phyloP scores from a whole-genome alignment of 345 rosid species.

The Barbarea vulgaris region DNA sequence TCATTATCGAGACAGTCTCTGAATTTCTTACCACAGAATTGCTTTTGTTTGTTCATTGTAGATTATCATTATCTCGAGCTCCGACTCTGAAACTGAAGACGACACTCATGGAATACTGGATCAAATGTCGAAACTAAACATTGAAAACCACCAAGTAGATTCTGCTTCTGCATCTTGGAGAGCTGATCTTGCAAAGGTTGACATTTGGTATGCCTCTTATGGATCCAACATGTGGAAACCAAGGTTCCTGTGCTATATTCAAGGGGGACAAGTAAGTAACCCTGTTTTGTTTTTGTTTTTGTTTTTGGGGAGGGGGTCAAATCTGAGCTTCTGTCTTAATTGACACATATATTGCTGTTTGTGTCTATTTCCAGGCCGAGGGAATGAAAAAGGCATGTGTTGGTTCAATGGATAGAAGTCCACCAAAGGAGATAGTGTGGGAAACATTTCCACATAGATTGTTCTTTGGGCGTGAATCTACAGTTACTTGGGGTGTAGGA shows the following conservation, averaged over 20 bases:
- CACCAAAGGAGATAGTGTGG: slow-evolving; percentile 77
- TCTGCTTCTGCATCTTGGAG: slow-evolving; percentile 55
- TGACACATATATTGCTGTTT: background rate
- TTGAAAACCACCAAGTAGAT: slow-evolving; percentile 45
- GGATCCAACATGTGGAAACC: slow-evolving; percentile 89
- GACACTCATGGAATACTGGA: slow-evolving; percentile 46
- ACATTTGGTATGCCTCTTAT: slow-evolving; percentile 80
- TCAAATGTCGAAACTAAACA: slow-evolving; percentile 61
- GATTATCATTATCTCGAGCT: slow-evolving; percentile 52
- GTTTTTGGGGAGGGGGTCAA: background rate
- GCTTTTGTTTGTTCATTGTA: slow-evolving; percentile 38
- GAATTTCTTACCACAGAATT: slow-evolving; percentile 20
- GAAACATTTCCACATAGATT: slow-evolving; percentile 69
- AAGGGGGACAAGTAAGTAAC: slow-evolving; percentile 77
- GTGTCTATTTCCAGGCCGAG: slow-evolving; percentile 51
- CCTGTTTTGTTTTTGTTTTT: background rate
- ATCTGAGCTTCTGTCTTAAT: slow-evolving; percentile 4
- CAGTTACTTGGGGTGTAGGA: slow-evolving; percentile 74
- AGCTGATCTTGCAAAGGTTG: slow-evolving; percentile 62
- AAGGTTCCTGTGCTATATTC: slow-evolving; percentile 80
- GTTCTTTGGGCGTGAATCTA: slow-evolving; percentile 77
- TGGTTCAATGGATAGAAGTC: slow-evolving; percentile 76
- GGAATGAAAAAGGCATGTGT: slow-evolving; percentile 68
- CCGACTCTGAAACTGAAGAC: slow-evolving; percentile 65
- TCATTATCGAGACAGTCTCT: background rate